Percentiles rank a stretch among this genome's conserved stretches.
Evolutionary conservation across 108 stramenopile species (phyloP).

Genomic region (Licmophora abbreviata): DNA sequence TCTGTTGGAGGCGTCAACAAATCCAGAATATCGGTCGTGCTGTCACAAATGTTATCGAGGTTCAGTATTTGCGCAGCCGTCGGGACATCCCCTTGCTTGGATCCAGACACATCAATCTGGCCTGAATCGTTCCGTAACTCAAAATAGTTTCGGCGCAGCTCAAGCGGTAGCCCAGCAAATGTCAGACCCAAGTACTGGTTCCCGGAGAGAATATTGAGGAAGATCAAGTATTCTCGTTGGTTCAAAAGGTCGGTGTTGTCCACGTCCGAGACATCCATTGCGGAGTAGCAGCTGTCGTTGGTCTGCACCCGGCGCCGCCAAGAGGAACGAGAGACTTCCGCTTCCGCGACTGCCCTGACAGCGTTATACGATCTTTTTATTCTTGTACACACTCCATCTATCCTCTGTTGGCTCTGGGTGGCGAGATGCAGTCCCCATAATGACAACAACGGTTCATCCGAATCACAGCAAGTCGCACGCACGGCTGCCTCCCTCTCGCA

Average conservation of each 20-base stretch:
- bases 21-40: no score
- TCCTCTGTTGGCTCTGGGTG: background rate
- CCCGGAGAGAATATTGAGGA: conserved; percentile 24
- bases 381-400: no score
- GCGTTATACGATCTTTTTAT: no score
- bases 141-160: background rate
- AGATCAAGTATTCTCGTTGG: conserved; percentile 25
- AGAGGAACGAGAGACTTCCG: no score
- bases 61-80: background rate
- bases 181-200: background rate
- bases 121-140: background rate
- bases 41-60: background rate
- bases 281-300: no score
- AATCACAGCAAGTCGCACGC: background rate
- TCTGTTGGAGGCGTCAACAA: no score
- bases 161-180: background rate
- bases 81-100: background rate
- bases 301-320: no score
- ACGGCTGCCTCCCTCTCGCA: background rate
- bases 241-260: conserved; percentile 15
- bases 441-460: no score
- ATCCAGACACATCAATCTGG: background rate
- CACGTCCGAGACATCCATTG: conserved; percentile 13
- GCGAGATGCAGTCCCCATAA: background rate
- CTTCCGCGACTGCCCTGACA: no score